phyloP scores from a whole-genome alignment of 2,329 filamentous ascomycete species.

The Iodosphaeria phyllophila region DNA sequence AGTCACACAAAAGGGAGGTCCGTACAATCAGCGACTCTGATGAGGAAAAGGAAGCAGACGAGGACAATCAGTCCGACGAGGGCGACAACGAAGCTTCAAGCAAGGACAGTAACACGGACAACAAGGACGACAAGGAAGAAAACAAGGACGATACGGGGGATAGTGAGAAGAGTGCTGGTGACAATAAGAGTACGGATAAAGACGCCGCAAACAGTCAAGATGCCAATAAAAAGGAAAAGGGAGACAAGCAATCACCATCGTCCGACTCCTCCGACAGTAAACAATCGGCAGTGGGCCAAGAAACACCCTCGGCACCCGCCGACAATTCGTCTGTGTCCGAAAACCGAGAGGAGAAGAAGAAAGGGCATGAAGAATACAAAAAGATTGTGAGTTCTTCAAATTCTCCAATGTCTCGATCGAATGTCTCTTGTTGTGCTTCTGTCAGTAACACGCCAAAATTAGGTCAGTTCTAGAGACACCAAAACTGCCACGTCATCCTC shows the following conservation, averaged over 20 bases:
- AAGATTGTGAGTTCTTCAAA: slow-evolving; percentile 4
- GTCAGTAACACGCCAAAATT: too few species aligned
- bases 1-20: not conserved
- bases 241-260: slow-evolving; percentile 1
- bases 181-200: too few species aligned
- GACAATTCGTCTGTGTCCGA: slow-evolving; percentile 6
- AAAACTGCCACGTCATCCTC: slow-evolving; percentile 6
- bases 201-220: too few species aligned
- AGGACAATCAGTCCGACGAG: slow-evolving; percentile 1
- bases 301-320: slow-evolving; percentile 5
- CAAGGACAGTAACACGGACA: not conserved
- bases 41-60: slow-evolving; percentile 1
- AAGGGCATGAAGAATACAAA: slow-evolving; percentile 8
- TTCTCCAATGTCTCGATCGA: not conserved
- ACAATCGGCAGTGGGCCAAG: slow-evolving; percentile 3
- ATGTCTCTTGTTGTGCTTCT: not conserved
- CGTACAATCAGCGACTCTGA: slow-evolving; percentile 2
- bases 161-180: too few species aligned
- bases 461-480: slow-evolving; percentile 5
- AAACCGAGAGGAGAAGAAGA: slow-evolving; percentile 7
- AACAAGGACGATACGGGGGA: not conserved
- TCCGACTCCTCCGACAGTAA: slow-evolving; percentile 3
- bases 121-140: slow-evolving; percentile 1
- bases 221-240: too few species aligned
- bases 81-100: not conserved